A percentile compares a stretch with the other conserved stretches of the same genome.
Conservation (phyloP, 306 rosid genomes). For the Boehmeria nivea region DNA sequence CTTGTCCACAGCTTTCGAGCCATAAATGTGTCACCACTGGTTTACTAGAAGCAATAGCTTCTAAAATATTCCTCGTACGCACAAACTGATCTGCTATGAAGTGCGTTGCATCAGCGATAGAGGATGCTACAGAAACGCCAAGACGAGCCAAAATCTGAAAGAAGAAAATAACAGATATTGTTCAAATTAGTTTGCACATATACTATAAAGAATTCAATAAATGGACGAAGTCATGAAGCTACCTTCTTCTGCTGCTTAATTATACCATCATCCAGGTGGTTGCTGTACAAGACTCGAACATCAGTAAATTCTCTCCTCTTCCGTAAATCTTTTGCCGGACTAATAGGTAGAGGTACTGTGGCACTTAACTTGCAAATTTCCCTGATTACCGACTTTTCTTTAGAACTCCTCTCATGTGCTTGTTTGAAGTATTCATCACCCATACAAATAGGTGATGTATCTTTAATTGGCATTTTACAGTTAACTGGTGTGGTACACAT, state of each 20-base stretch:
- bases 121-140: conserved; percentile 59
- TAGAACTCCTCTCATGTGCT: conserved; percentile 38
- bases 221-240: neutral
- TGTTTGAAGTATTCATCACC: conserved; percentile 62
- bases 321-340: conserved; percentile 65
- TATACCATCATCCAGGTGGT: conserved; percentile 65
- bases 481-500: conserved; percentile 52
- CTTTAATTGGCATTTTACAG: conserved; percentile 43
- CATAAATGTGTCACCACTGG: conserved; percentile 91
- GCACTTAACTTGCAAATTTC: conserved; percentile 64
- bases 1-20: conserved; percentile 94
- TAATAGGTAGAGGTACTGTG: conserved; percentile 28
- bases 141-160: conserved; percentile 63
- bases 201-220: no score
- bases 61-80: conserved; percentile 88
- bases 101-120: conserved; percentile 81
- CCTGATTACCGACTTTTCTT: conserved; percentile 34
- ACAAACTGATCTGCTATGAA: conserved; percentile 83
- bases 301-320: conserved; percentile 73
- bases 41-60: conserved; percentile 86
- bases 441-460: conserved; percentile 81
- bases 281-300: conserved; percentile 76
- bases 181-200: conserved; percentile 15
- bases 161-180: conserved; percentile 24
- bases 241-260: conserved; percentile 91